Conservation (phyloP, 2,329 filamentous ascomycete genomes). For the Phaeosphaeriaceae sp. region DNA sequence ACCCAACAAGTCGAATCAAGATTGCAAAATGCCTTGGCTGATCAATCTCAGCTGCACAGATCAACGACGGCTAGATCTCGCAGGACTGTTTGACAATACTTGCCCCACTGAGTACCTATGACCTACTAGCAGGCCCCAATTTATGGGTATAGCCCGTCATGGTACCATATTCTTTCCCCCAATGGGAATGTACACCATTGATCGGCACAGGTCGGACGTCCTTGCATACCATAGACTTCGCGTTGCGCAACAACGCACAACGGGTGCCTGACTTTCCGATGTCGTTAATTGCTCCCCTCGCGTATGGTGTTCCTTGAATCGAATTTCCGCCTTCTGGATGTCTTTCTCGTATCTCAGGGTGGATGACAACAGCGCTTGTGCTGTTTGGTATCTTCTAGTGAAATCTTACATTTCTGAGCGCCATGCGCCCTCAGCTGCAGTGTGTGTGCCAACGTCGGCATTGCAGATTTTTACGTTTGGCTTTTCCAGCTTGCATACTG, state of each 20-base stretch:
- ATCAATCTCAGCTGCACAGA: conserved; percentile 3
- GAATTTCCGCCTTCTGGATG: conserved; percentile 14
- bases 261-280: conserved; percentile 12
- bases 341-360: conserved; percentile 19
- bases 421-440: conserved; percentile 20
- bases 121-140: conserved; percentile 1
- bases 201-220: conserved; percentile 17
- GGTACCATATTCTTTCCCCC: conserved; percentile 16
- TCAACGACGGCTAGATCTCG: conserved; percentile 2
- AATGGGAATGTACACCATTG: conserved; percentile 13
- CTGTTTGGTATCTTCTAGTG: conserved; percentile 16
- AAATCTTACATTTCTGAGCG: conserved; percentile 27
- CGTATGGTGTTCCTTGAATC: conserved; percentile 17
- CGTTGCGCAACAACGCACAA: conserved; percentile 28
- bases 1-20: too few species aligned
- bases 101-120: conserved; percentile 1
- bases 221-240: conserved; percentile 21
- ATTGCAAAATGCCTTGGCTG: neutral
- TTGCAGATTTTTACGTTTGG: conserved; percentile 9
- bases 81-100: neutral
- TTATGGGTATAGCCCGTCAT: neutral
- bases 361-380: conserved; percentile 23
- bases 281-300: conserved; percentile 17
- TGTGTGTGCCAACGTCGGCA: conserved; percentile 10
- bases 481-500: conserved; percentile 7